Conservation (phyloP, 306 rosid species). For the Cicer chorassanicum region DNA sequence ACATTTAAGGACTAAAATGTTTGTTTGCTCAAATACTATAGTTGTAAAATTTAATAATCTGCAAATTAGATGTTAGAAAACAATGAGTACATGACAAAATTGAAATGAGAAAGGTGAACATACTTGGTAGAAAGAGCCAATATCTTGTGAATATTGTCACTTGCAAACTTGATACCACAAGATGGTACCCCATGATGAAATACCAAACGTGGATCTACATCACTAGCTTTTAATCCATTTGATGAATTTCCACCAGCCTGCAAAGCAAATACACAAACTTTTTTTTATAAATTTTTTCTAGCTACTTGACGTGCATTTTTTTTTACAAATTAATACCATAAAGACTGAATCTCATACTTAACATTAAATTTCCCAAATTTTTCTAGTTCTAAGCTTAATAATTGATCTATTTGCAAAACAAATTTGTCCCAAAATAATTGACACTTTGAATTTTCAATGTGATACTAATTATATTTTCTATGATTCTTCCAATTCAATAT, state of each 20-base stretch:
- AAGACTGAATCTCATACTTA: too few species aligned
- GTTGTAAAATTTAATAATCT: not conserved
- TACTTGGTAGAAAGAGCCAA: slow-evolving; percentile 86
- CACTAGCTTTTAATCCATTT: slow-evolving; percentile 54
- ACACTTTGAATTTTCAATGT: too few species aligned
- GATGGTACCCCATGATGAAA: slow-evolving; percentile 83
- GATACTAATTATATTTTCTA: too few species aligned
- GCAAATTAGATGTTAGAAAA: not conserved
- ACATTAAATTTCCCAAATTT: too few species aligned
- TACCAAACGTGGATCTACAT: slow-evolving; percentile 61
- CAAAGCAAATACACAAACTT: slow-evolving; percentile 28
- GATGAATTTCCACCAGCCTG: slow-evolving; percentile 59
- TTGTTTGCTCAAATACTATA: too few species aligned
- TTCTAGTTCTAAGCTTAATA: too few species aligned
- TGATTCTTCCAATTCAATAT: too few species aligned
- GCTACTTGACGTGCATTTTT: not conserved
- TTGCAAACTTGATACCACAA: slow-evolving; percentile 60
- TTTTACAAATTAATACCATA: too few species aligned
- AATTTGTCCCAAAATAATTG: too few species aligned
- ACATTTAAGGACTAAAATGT: too few species aligned
- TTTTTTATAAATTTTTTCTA: not conserved
- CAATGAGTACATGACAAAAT: not conserved
- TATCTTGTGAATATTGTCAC: slow-evolving; percentile 66
- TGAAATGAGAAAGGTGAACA: slow-evolving; percentile 28
- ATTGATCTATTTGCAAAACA: too few species aligned